Base-by-base conservation (phyloP, 1,284 basidiomycete genomes). In the Austropuccinia psidii region DNA sequence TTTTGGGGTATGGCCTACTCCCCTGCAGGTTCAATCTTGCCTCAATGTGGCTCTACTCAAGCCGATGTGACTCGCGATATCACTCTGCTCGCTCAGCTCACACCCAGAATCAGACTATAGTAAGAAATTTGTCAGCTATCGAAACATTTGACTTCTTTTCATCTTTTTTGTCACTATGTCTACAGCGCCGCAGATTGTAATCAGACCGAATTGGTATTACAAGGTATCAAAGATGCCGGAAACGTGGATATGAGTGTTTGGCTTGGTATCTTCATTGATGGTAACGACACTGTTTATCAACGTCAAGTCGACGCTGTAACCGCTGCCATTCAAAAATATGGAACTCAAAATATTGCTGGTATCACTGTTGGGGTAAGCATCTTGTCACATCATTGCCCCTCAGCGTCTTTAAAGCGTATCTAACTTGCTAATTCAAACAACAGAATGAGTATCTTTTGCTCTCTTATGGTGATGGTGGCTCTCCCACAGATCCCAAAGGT, bases 231-330 rank as follows among this genome's bases (percentile, higher is more conserved):
- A 78, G 86, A 88, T 78, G 95, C 93, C 61, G 68, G 68, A 6
- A 91, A 95, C 81, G 90, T 92, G 68, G 85, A 95, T 81, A 85
- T 98, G 86, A 83, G 82, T 11, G 89, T 97, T 17, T 96, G 84
- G 81, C 84, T 93, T n/a, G 94, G 88, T 35, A 91, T 90, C 78
- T 97, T 79, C 77, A 88, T 81, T 15, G 85, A 84, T 65, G 87
- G 89, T 76, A 86, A 89, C 75, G 83, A 84, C 33, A 82, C 84
- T 0, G 87, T 89, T 1, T 96, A 92, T 80, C 76, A 81, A 0
- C 84, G 89, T 57, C 94, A 98, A 81, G 85, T 87, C 45, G 84
- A 85, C 74, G 82, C 83, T 41, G 86, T 95, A 75, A 82, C 87
- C 75, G 81, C 83, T 11, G 90, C 89, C 19, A 82, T 98, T 75